Evolutionary conservation across 371 early-diverging fungal species (phyloP).

Genomic region (Gilbertella persicaria): DNA sequence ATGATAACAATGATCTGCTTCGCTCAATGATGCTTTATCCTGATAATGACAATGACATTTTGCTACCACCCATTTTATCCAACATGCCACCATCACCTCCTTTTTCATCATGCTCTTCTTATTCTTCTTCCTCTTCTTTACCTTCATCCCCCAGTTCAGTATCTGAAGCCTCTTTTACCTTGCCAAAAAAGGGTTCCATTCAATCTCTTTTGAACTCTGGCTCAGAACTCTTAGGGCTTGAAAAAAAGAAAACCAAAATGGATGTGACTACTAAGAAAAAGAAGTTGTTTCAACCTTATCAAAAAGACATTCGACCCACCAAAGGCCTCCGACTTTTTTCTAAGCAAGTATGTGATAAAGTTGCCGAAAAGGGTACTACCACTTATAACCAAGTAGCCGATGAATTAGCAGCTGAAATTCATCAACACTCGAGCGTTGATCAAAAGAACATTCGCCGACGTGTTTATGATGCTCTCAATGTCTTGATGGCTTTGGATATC

Average conservation of each 20-base stretch:
- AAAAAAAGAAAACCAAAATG: constrained; percentile 18
- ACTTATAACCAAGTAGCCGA: constrained; percentile 64
- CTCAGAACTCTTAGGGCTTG: constrained; percentile 25
- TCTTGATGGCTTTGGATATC: constrained; percentile 70
- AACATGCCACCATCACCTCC: constrained; percentile 10
- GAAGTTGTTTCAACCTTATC: neutral
- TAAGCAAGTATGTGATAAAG: constrained; percentile 60
- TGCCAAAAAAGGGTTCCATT: constrained; percentile 35
- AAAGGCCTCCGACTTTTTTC: constrained; percentile 59
- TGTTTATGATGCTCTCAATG: constrained; percentile 79
- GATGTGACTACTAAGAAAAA: neutral
- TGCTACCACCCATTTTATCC: constrained; percentile 13
- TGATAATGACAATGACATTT: constrained; percentile 9
- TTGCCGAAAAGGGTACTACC: constrained; percentile 55
- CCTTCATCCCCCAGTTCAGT: constrained; percentile 27
- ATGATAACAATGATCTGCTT: neutral
- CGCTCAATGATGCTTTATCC: neutral
- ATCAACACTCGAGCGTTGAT: constrained; percentile 32
- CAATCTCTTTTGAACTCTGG: constrained; percentile 45
- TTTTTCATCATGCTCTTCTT: constrained; percentile 14
- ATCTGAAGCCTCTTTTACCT: constrained; percentile 5
- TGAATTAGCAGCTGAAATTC: constrained; percentile 30
- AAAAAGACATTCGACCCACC: constrained; percentile 9
- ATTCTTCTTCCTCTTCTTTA: constrained; percentile 18
- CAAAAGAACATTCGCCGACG: constrained; percentile 77